phyloP scores from a whole-genome alignment of 495 filamentous ascomycete species.

The Aspergillus campestris region DNA sequence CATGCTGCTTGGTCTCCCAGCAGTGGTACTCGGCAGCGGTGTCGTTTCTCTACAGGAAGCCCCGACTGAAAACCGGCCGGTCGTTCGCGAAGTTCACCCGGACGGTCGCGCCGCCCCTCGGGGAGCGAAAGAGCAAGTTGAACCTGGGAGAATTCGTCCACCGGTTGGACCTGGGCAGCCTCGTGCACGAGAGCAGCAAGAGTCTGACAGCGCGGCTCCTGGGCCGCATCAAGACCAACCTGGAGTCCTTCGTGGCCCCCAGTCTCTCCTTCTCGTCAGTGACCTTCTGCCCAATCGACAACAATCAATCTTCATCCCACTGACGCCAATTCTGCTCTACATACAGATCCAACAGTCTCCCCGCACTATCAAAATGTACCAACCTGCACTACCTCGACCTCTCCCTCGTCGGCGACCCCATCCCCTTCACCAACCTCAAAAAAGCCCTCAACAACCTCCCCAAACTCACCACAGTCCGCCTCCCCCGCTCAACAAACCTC shows the following conservation, averaged over 20 bases:
- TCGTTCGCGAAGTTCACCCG: constrained; percentile 51
- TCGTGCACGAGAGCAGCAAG: constrained; percentile 59
- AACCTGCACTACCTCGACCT: constrained; percentile 50
- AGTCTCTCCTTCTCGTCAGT: constrained; percentile 53
- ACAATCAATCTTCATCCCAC: background rate
- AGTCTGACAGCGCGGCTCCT: constrained; percentile 58
- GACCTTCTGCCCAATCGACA: no score
- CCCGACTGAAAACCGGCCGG: constrained; percentile 36
- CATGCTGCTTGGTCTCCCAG: constrained; percentile 49
- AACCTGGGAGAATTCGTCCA: constrained; percentile 49
- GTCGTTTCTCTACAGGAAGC: constrained; percentile 46
- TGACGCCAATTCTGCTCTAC: background rate
- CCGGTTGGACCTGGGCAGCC: constrained; percentile 45
- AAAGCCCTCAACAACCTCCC: constrained; percentile 41
- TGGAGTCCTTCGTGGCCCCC: constrained; percentile 58
- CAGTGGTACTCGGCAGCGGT: constrained; percentile 58
- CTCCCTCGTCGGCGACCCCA: constrained; percentile 46
- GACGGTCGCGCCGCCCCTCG: constrained; percentile 56
- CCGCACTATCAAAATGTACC: constrained; percentile 53
- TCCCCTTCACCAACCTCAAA: constrained; percentile 45
- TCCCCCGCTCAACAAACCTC: constrained; percentile 45
- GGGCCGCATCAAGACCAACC: constrained; percentile 45
- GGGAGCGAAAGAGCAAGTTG: constrained; percentile 43
- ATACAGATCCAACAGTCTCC: constrained; percentile 49
- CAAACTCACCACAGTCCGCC: constrained; percentile 40